A percentile compares a stretch with the other conserved stretches of the same genome.
Evolutionary conservation across 805 yeast species (phyloP).

Genomic region (Cyberlindnera veronae): DNA sequence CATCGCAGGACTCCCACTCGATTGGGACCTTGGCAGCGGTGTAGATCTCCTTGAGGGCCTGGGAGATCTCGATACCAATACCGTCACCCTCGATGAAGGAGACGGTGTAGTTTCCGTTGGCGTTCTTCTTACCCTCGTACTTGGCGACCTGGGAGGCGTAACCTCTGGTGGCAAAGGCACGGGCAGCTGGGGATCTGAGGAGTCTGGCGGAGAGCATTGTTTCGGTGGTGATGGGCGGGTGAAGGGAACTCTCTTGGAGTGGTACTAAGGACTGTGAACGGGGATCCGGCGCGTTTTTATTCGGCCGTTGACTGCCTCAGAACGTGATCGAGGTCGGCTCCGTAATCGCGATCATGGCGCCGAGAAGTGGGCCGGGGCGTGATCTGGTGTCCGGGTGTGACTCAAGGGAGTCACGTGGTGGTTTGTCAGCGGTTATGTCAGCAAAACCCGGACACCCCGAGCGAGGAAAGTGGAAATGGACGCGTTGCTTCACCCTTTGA

Average conservation of each 20-base stretch:
- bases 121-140: constrained; percentile 59
- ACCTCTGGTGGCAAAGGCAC: constrained; percentile 21
- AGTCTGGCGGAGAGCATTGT: constrained; percentile 20
- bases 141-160: constrained; percentile 54
- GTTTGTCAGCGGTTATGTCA: no score
- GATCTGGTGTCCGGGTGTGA: constrained; percentile 6
- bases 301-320: neutral
- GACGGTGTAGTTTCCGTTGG: constrained; percentile 86
- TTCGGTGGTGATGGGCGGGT: neutral
- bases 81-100: constrained; percentile 99
- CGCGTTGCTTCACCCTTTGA: neutral
- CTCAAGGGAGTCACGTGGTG: no score
- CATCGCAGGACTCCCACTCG: constrained; percentile 96
- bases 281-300: constrained; percentile 8
- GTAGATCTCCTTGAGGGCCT: constrained; percentile 90
- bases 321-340: constrained; percentile 3
- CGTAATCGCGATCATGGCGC: constrained; percentile 4
- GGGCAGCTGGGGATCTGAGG: constrained; percentile 12
- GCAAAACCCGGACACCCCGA: constrained; percentile 5
- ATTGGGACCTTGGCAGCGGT: constrained; percentile 93
- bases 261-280: neutral
- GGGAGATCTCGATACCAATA: constrained; percentile 93
- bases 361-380: constrained; percentile 8
- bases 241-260: neutral
- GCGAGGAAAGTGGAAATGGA: neutral